Conservation (phyloP, 2,329 filamentous ascomycete species). For the Fusarium sp. region DNA sequence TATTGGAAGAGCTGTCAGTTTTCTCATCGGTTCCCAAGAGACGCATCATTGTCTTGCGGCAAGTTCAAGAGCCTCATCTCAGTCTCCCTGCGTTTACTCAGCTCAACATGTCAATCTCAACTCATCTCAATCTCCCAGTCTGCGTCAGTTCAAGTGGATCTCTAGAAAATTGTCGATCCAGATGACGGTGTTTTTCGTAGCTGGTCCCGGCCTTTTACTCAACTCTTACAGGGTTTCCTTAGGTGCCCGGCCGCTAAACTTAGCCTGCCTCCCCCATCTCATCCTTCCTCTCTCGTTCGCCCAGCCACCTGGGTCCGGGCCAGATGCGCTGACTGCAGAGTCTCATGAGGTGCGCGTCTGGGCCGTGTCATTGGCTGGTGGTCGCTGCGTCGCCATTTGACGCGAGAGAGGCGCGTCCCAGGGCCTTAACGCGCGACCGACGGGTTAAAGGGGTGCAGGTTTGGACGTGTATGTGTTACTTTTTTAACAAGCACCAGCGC, state of each 20-base stretch:
- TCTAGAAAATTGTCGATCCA: conserved; percentile 28
- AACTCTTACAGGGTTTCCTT: conserved; percentile 26
- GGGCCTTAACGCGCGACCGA: conserved; percentile 31
- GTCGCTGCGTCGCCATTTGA: conserved; percentile 38
- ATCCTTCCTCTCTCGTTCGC: conserved; percentile 34
- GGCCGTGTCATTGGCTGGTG: conserved; percentile 35
- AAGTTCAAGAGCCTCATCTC: conserved; percentile 3
- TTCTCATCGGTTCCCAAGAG: neutral
- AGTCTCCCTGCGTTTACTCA: conserved; percentile 11
- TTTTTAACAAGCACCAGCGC: conserved; percentile 8
- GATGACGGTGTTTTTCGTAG: conserved; percentile 17
- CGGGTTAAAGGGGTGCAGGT: conserved; percentile 37
- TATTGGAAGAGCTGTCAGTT: conserved; percentile 7
- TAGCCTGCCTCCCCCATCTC: conserved; percentile 29
- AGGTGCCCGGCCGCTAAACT: conserved; percentile 39
- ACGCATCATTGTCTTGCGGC: neutral
- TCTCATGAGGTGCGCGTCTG: conserved; percentile 41
- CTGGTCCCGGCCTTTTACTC: conserved; percentile 13
- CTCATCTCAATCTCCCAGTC: conserved; percentile 26
- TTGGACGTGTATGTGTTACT: conserved; percentile 35
- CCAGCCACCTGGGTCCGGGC: conserved; percentile 39
- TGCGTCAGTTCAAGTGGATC: conserved; percentile 31
- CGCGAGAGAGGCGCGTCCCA: conserved; percentile 37
- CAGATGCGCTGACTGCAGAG: conserved; percentile 37
- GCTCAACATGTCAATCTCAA: conserved; percentile 14